Evolutionary conservation across 169 alveolate genomes (phyloP).

Genomic region (Plasmodium blacklocki): DNA sequence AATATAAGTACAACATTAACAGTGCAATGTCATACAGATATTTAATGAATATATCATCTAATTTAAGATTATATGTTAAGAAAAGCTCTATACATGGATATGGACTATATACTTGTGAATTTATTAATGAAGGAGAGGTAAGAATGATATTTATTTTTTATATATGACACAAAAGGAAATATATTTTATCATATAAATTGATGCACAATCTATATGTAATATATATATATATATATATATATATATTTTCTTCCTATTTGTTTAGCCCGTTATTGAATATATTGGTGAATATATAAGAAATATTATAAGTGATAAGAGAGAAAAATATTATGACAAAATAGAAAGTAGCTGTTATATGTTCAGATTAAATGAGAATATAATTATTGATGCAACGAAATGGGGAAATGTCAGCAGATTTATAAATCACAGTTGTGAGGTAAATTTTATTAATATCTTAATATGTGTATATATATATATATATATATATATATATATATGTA

Average conservation of each 20-base stretch:
- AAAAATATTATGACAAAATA: constrained; percentile 80
- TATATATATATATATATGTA: background rate
- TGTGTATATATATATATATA: background rate
- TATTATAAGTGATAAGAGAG: constrained; percentile 82
- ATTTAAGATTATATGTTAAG: constrained; percentile 82
- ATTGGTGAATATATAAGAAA: constrained; percentile 93
- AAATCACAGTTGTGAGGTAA: constrained; percentile 97
- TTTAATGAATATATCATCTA: constrained; percentile 83
- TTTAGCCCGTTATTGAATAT: constrained; percentile 94
- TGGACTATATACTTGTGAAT: constrained; percentile 94
- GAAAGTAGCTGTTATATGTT: constrained; percentile 90
- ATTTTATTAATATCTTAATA: background rate
- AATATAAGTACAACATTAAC: constrained; percentile 69
- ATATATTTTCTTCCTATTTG: background rate
- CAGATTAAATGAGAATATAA: constrained; percentile 93
- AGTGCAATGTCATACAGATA: constrained; percentile 86
- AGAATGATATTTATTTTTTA: background rate
- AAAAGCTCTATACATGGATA: constrained; percentile 93
- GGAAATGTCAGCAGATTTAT: constrained; percentile 97
- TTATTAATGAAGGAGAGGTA: constrained; percentile 91
- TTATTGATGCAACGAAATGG: constrained; percentile 97
- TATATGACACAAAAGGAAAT: background rate
- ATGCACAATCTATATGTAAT: background rate
- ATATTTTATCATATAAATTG: background rate
- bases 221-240: background rate